These are phyloP conservation scores for Lepidium sativum DNA, from an alignment of 345 rosid species.

Conservation along the genomic window DNA sequence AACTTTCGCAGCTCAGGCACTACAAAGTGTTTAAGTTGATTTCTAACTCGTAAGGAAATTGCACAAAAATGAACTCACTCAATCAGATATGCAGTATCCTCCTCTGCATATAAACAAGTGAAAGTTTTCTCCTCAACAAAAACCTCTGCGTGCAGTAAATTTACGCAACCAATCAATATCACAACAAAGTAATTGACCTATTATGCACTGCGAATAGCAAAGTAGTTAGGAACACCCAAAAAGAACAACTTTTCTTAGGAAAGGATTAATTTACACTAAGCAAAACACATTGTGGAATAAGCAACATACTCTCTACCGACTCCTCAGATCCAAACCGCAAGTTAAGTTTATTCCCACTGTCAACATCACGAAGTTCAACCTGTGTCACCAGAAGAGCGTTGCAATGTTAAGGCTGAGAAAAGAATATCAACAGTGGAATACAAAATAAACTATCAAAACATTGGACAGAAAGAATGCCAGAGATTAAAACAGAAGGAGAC, in stretches of 20 bases:
- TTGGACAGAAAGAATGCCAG: not conserved
- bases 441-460: not conserved
- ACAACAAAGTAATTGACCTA: not conserved
- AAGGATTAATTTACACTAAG: not conserved
- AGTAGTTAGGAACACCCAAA: not conserved
- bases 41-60: not conserved
- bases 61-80: conserved; percentile 50
- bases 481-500: not conserved
- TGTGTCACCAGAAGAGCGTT: conserved; percentile 15
- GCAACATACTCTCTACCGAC: conserved; percentile 59
- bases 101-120: conserved; percentile 73
- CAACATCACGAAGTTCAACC: conserved; percentile 94
- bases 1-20: not conserved
- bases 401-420: not conserved
- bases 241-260: not conserved
- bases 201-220: not conserved
- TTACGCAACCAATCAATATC: conserved; percentile 5
- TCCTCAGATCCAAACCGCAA: conserved; percentile 82
- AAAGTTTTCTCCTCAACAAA: conserved; percentile 74
- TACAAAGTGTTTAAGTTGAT: not conserved
- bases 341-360: conserved; percentile 73
- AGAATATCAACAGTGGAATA: not conserved
- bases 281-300: not conserved
- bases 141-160: conserved; percentile 56
- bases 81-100: conserved; percentile 54